Evolutionary conservation across 2,329 filamentous ascomycete species (phyloP).

Genomic region (Coniella vitis): DNA sequence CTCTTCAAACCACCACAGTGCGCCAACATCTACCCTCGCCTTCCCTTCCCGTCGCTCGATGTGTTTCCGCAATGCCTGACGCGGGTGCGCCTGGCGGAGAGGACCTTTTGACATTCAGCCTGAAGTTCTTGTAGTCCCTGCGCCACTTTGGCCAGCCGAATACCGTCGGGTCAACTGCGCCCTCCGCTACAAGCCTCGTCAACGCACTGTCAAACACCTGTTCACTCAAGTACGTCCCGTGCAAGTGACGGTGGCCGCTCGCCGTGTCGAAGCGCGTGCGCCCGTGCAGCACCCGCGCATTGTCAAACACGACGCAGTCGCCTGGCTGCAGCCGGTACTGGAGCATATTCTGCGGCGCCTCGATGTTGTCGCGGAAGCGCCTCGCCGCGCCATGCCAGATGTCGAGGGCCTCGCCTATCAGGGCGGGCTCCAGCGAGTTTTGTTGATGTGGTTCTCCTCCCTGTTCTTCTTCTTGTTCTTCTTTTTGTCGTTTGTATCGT

Average conservation of each 20-base stretch:
- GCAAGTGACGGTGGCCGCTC: slow-evolving; percentile 69
- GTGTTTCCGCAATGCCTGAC: no score
- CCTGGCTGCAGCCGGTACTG: slow-evolving; percentile 70
- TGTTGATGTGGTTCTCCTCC: no score
- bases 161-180: neutral
- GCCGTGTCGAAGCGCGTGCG: slow-evolving; percentile 64
- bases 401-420: no score
- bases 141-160: neutral
- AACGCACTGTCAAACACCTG: slow-evolving; percentile 24
- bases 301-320: slow-evolving; percentile 91
- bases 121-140: no score
- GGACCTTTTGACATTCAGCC: no score
- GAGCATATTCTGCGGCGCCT: slow-evolving; percentile 52
- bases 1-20: no score
- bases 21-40: no score
- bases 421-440: no score
- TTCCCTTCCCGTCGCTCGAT: no score
- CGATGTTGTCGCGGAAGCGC: slow-evolving; percentile 53
- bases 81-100: no score
- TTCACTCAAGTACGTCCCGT: slow-evolving; percentile 72
- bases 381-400: slow-evolving; percentile 43
- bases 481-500: no score
- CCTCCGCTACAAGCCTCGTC: neutral
- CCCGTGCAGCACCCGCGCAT: slow-evolving; percentile 78
- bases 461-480: no score